phyloP scores from a whole-genome alignment of 257 asterid species.

The Salvia splendens region DNA sequence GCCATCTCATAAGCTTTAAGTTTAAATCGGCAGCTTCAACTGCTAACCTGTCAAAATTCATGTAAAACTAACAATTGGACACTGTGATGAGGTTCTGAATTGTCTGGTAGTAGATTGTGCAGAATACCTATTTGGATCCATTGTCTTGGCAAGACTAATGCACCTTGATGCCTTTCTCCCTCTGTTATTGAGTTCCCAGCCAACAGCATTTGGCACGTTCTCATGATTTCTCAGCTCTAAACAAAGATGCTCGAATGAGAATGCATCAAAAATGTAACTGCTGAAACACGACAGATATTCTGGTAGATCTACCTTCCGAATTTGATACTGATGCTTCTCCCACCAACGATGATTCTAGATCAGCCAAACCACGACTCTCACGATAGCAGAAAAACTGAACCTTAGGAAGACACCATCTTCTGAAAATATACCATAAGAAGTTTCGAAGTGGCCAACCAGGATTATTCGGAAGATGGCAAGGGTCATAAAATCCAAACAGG shows the following conservation, averaged over 20 bases:
- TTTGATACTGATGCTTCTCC: constrained; percentile 74
- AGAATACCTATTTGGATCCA: constrained; percentile 89
- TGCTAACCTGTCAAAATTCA: constrained; percentile 63
- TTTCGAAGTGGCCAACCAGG: constrained; percentile 99
- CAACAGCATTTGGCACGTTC: constrained; percentile 67
- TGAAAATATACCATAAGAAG: constrained; percentile 63
- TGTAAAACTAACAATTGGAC: constrained; percentile 29
- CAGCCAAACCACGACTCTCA: constrained; percentile 90
- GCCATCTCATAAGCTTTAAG: constrained; percentile 97
- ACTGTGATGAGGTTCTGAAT: constrained; percentile 18
- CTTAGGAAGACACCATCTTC: constrained; percentile 69
- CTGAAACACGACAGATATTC: constrained; percentile 25
- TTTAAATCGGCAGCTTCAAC: constrained; percentile 94
- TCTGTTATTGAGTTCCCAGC: constrained; percentile 76
- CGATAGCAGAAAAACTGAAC: constrained; percentile 77
- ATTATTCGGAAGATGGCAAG: constrained; percentile 73
- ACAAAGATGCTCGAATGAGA: constrained; percentile 29
- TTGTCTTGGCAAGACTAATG: constrained; percentile 80
- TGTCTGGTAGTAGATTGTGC: constrained; percentile 15
- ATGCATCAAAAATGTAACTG: constrained; percentile 26
- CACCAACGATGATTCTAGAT: constrained; percentile 70
- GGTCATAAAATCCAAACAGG: constrained; percentile 90
- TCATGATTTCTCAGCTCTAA: constrained; percentile 54
- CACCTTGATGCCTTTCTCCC: constrained; percentile 61
- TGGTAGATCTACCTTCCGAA: constrained; percentile 60